Evolutionary conservation across 805 yeast genomes (phyloP).

Genomic region (Clavispora vitiphila): DNA sequence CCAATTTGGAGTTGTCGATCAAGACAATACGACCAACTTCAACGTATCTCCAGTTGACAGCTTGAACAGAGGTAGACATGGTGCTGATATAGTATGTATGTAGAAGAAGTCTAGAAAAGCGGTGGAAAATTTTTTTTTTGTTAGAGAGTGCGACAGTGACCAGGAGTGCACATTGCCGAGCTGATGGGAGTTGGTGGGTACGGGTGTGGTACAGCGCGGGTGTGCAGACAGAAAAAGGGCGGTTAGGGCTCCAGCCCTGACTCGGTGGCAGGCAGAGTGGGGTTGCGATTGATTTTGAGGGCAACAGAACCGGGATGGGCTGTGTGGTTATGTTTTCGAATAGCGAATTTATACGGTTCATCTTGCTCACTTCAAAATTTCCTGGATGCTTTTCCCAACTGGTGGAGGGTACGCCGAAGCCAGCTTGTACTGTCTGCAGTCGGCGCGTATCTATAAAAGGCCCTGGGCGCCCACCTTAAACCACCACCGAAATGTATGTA

Average conservation of each 20-base stretch:
- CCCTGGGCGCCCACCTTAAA: background rate
- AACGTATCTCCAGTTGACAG: conserved; percentile 98
- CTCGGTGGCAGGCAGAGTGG: too few species aligned
- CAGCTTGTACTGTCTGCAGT: background rate
- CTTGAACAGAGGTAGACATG: conserved; percentile 66
- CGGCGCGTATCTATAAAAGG: background rate
- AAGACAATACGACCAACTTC: conserved; percentile 99
- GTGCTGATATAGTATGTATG: conserved; percentile 11
- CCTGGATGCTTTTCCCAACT: too few species aligned
- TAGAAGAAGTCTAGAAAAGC: conserved; percentile 8
- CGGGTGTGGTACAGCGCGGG: conserved; percentile 5
- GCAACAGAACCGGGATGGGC: too few species aligned
- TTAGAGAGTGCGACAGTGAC: conserved; percentile 1
- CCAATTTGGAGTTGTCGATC: conserved; percentile 80
- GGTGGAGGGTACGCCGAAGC: background rate
- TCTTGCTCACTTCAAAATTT: too few species aligned
- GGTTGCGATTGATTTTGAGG: too few species aligned
- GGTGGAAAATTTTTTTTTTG: conserved; percentile 13
- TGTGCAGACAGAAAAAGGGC: conserved; percentile 7
- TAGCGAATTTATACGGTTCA: too few species aligned
- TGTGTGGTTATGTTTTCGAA: too few species aligned
- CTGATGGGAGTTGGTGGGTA: background rate
- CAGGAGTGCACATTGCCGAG: background rate
- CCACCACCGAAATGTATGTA: conserved; percentile 2
- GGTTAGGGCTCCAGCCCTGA: conserved; percentile 17